These are phyloP conservation scores for Leccinum aurantiacum DNA, from an alignment of 768 basidiomycete genomes.

Conservation along the genomic window DNA sequence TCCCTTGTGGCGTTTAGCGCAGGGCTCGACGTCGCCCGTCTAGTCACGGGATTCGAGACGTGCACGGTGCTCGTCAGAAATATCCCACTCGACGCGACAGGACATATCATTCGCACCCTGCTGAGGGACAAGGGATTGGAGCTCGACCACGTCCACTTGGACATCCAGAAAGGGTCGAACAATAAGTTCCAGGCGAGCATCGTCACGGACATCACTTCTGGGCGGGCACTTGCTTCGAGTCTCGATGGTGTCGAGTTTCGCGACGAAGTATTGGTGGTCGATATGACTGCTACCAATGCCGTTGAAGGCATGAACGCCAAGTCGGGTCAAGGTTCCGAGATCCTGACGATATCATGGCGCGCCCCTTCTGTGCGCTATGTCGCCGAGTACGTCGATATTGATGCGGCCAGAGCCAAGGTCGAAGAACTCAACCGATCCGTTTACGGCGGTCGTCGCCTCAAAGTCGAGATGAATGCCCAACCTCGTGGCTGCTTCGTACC, in stretches of 20 bases:
- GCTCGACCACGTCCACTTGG: slow-evolving; percentile 33
- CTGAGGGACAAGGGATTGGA: slow-evolving; percentile 45
- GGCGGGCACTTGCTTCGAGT: slow-evolving; percentile 39
- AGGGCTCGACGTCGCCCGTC: slow-evolving; percentile 44
- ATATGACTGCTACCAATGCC: slow-evolving; percentile 40
- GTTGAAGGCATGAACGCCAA: slow-evolving; percentile 43
- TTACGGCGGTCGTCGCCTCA: slow-evolving; percentile 45
- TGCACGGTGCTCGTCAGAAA: slow-evolving; percentile 47
- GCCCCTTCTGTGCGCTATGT: slow-evolving; percentile 46
- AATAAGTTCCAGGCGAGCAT: slow-evolving; percentile 41
- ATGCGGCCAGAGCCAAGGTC: slow-evolving; percentile 31
- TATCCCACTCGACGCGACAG: slow-evolving; percentile 42
- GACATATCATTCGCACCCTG: slow-evolving; percentile 41
- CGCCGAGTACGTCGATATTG: slow-evolving; percentile 39
- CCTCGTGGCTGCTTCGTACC: slow-evolving; percentile 33
- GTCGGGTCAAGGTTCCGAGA: slow-evolving; percentile 33
- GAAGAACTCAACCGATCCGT: slow-evolving; percentile 36
- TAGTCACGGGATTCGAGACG: slow-evolving; percentile 53
- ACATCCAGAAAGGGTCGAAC: slow-evolving; percentile 31
- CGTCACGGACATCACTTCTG: slow-evolving; percentile 42
- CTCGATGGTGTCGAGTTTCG: slow-evolving; percentile 52
- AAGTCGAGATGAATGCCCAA: slow-evolving; percentile 43
- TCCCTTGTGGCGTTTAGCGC: slow-evolving; percentile 50
- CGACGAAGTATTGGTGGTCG: slow-evolving; percentile 42
- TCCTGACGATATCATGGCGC: slow-evolving; percentile 52